Conservation (phyloP, 2,329 filamentous ascomycete genomes). For the Aspergillus terreus region DNA sequence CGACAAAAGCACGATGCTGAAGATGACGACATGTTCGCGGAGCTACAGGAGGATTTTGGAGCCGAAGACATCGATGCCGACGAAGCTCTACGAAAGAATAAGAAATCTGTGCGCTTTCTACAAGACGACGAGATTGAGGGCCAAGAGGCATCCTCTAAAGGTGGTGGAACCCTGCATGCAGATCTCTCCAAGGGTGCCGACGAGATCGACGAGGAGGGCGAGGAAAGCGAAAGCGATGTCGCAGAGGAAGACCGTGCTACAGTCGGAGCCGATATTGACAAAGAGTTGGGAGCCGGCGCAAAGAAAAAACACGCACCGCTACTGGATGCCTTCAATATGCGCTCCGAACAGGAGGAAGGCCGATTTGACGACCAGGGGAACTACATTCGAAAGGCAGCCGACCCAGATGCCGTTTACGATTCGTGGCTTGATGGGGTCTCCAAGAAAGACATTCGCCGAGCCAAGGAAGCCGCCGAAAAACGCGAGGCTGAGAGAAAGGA, state of each 20-base stretch:
- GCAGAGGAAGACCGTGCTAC: slow-evolving; percentile 67
- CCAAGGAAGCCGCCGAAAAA: slow-evolving; percentile 81
- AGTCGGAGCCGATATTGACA: slow-evolving; percentile 73
- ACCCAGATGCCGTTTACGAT: slow-evolving; percentile 88
- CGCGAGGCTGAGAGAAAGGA: slow-evolving; percentile 72
- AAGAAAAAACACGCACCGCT: slow-evolving; percentile 92
- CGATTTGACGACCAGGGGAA: slow-evolving; percentile 89
- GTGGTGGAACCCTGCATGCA: slow-evolving; percentile 62
- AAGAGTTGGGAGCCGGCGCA: slow-evolving; percentile 84
- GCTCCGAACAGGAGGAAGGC: slow-evolving; percentile 84
- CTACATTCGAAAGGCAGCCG: slow-evolving; percentile 81
- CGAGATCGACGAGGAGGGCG: slow-evolving; percentile 62
- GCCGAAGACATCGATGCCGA: slow-evolving; percentile 52
- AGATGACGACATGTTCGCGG: slow-evolving; percentile 79
- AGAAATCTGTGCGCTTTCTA: slow-evolving; percentile 60
- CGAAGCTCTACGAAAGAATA: slow-evolving; percentile 54
- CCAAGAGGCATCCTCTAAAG: slow-evolving; percentile 69
- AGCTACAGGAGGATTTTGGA: slow-evolving; percentile 57
- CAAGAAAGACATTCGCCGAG: slow-evolving; percentile 88
- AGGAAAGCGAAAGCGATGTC: slow-evolving; percentile 54
- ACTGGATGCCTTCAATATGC: slow-evolving; percentile 95
- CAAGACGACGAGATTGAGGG: slow-evolving; percentile 69
- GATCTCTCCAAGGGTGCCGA: slow-evolving; percentile 52
- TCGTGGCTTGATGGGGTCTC: slow-evolving; percentile 87
- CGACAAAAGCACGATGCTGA: slow-evolving; percentile 35